Evolutionary conservation across 305 asterid species (phyloP), one percentile per base, ranked within the genome.

Genomic region (Fraxinus baroniana): DNA sequence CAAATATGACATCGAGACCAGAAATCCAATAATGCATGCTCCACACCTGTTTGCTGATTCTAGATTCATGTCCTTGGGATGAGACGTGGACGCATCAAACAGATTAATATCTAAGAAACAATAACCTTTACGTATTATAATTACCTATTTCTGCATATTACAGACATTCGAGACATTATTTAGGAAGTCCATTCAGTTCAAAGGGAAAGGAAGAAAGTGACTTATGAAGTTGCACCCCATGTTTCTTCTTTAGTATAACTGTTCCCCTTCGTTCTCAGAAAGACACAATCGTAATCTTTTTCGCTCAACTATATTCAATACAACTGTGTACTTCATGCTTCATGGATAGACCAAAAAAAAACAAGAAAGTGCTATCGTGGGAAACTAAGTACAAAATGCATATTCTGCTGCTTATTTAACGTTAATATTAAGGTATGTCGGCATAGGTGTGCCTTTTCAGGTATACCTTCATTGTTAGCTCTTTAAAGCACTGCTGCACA

Each of bases 401-500:
- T 60, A 60, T 20, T 20, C 30, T 60, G 24, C 32, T 2, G 3
- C 70, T 20, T 18, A 18, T 60, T 60, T 60, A 52, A 52, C 2
- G 22, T 52, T 52, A 52, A 60, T 60, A 22, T 18, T 60, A 20
- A 20, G 32, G 71, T 20, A 20, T 3, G 9, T 60, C 30, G 1
- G 1, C 30, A 7, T 15, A 46, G 2, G 71, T 60, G 71, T 18
- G 12, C 12, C 32, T 68, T 68, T 24, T 1, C 22, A 60, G 36
- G 35, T 52, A 41, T 81, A 94, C 99, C 98, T 93, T 95, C 20
- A 87, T 36, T 17, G 89, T 83, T 78, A 95, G 97, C 84, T 94
- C 95, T 84, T 89, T 88, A 79, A 95, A 95, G 68, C 97, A 87
- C 76, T 88, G 92, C 55, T 90, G 95, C 84, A 95, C 99, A 70